Conservation (phyloP, 75 land plant species). For the Cupressus sempervirens region DNA sequence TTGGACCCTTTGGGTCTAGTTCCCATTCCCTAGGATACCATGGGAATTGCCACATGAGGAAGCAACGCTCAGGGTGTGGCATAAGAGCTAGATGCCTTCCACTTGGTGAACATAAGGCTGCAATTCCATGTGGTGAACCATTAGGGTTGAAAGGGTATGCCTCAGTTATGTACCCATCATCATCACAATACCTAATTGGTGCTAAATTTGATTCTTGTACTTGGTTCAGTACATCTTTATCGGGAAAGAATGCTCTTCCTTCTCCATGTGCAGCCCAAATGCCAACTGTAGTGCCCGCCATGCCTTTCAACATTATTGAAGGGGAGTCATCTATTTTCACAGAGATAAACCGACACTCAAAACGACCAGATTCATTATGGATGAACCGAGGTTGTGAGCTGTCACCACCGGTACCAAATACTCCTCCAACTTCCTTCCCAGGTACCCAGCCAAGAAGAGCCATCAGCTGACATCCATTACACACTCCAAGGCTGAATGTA, state of each 20-base stretch:
- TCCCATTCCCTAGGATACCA: conserved; percentile 93
- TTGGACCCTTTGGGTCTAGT: conserved; percentile 78
- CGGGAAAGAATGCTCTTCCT: conserved; percentile 92
- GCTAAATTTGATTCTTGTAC: conserved; percentile 55
- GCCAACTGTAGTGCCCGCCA: conserved; percentile 86
- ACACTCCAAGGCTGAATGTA: neutral
- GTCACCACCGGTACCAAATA: conserved; percentile 18
- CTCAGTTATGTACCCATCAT: conserved; percentile 75
- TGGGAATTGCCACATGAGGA: conserved; percentile 97
- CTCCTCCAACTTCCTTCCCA: too few relatives aligned
- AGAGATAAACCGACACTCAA: too few relatives aligned
- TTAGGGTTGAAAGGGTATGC: conserved; percentile 88
- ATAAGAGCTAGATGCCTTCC: conserved; percentile 97
- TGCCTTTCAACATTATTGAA: conserved; percentile 88
- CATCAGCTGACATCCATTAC: too few relatives aligned
- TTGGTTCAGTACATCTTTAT: conserved; percentile 40
- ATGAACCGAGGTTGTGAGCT: too few relatives aligned
- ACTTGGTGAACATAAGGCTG: conserved; percentile 96
- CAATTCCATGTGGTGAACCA: conserved; percentile 89
- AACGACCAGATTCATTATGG: too few relatives aligned
- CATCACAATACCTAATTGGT: conserved; percentile 87
- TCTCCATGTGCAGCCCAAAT: conserved; percentile 99
- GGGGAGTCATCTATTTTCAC: conserved; percentile 47
- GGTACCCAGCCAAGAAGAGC: too few relatives aligned
- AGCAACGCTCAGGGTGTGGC: conserved; percentile 99